Evolutionary conservation across 441 rosid genomes (phyloP), one percentile per base, ranked within the genome.

Genomic region (Pelargonium myrrhifolium): DNA sequence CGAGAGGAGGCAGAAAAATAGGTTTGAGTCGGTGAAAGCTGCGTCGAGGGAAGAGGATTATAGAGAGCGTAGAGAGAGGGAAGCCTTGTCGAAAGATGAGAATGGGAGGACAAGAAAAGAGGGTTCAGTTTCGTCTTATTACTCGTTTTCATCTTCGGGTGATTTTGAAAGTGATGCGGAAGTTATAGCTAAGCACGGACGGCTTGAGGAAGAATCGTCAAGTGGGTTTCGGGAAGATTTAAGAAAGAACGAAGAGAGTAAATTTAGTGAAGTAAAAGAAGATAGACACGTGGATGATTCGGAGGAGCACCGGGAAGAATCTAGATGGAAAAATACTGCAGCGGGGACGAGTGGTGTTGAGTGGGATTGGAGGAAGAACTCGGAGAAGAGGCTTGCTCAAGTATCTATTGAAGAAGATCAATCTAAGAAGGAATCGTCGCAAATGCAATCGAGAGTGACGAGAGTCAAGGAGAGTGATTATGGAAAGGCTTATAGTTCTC

Each of bases 71-170:
- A 53, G 21, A 20, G 12, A 20, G 60, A 20, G 26, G 31, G 45
- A 75, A 61, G 77, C 64, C 53, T 37, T 68, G 26, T 71, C 70
- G 11, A 81, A 43, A 53, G 77, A 64, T 55, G 79, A 78, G 68
- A 68, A 64, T 71, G 21, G 0, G 42, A 80, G 74, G 72, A 75
- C 65, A 66, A 89, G 82, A 74, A 76, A 72, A 59, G 86, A 71
- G 65, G 84, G 78, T 70, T 82, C 90, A 87, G 89, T 72, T 75
- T 91, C 99, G 0, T 91, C 96, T 39, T 87, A 87, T 84, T 81
- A 88, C 82, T 87, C 99, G 0, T 67, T 89, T 75, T 85, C 81
- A 49, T 89, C 94, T 49, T 68, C 78, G 0, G 89, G 77, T 65
- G 88, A 82, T 65, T 75, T 84, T 9, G 92, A 80, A 79, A 85